phyloP scores from a whole-genome alignment of 1,139 yeast species.

The Blastobotrys apis region DNA sequence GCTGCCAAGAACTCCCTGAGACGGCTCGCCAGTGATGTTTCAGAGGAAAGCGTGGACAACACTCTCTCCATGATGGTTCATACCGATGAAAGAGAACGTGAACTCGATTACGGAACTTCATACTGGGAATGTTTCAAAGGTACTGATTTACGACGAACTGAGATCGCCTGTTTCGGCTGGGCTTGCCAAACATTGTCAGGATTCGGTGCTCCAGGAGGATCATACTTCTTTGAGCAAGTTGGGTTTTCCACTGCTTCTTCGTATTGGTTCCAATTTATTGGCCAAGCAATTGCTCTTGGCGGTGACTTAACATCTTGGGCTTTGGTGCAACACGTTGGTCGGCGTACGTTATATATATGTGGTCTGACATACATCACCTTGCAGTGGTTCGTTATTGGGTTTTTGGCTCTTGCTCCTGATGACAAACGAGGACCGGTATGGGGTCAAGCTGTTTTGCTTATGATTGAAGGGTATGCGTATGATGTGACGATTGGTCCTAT shows the following conservation, averaged over 20 bases:
- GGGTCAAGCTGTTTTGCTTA: slow-evolving; percentile 19
- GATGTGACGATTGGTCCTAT: slow-evolving; percentile 54
- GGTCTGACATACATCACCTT: slow-evolving; percentile 41
- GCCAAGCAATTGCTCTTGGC: slow-evolving; percentile 52
- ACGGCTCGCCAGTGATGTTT: slow-evolving; percentile 21
- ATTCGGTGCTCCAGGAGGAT: slow-evolving; percentile 11
- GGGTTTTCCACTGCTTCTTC: slow-evolving; percentile 43
- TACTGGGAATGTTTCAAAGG: slow-evolving; percentile 50
- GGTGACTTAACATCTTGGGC: slow-evolving; percentile 54
- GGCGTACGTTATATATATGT: slow-evolving; percentile 44
- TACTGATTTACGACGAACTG: slow-evolving; percentile 49
- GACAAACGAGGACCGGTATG: slow-evolving; percentile 12
- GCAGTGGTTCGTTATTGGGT: slow-evolving; percentile 36
- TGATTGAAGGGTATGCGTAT: slow-evolving; percentile 36
- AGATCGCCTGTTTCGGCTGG: slow-evolving; percentile 29
- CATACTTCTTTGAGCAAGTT: slow-evolving; percentile 23
- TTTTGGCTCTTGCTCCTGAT: slow-evolving; percentile 10
- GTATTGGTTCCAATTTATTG: slow-evolving; percentile 46
- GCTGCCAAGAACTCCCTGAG: slow-evolving; percentile 20
- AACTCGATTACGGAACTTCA: slow-evolving; percentile 32
- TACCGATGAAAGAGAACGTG: slow-evolving; percentile 44
- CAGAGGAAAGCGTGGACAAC: slow-evolving; percentile 33
- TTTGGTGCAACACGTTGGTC: slow-evolving; percentile 43
- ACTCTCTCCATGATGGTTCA: slow-evolving; percentile 40
- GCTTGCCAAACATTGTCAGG: slow-evolving; percentile 2